Conservation (phyloP, 306 rosid species). For the Mucuna pruriens region DNA sequence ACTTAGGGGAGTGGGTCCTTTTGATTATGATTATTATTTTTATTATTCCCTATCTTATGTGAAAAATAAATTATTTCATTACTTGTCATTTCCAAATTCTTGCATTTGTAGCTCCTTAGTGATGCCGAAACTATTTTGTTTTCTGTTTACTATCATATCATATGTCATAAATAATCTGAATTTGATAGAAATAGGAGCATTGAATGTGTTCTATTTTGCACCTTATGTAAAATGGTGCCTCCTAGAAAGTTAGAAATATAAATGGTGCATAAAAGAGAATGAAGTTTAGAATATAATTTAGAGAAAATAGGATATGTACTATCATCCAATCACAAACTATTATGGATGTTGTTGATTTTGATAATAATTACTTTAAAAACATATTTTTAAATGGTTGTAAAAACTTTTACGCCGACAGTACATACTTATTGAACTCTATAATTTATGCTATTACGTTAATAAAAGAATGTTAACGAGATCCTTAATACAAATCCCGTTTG, state of each 20-base stretch:
- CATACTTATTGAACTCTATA: too few relatives aligned
- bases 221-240: not conserved
- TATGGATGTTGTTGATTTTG: too few relatives aligned
- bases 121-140: not conserved
- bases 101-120: not conserved
- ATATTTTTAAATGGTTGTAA: too few relatives aligned
- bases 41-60: not conserved
- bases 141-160: not conserved
- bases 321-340: too few relatives aligned
- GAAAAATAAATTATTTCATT: not conserved
- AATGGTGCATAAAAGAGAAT: not conserved
- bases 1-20: not conserved
- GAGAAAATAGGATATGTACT: too few relatives aligned
- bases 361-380: too few relatives aligned
- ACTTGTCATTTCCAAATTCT: not conserved
- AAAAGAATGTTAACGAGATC: not conserved
- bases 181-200: not conserved
- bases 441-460: not conserved
- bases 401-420: too few relatives aligned
- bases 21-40: too few relatives aligned
- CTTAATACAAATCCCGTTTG: conserved; percentile 3
- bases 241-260: not conserved
- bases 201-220: not conserved
- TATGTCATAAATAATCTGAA: not conserved
- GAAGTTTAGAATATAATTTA: not conserved